Conservation (phyloP, 306 rosid species). For the Pterocarpus macrocarpus region DNA sequence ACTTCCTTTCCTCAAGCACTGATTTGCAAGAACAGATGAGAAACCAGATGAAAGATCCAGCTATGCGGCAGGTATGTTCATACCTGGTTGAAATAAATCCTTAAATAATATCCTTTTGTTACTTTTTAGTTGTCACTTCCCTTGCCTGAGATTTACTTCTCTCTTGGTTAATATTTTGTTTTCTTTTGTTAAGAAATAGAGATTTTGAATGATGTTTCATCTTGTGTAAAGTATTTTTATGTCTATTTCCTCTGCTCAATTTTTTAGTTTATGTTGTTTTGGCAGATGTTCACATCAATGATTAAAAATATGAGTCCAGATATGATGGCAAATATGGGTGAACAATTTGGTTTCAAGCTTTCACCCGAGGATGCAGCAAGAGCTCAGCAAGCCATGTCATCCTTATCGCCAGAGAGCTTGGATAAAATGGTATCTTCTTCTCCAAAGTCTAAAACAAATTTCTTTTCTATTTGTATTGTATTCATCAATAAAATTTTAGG, state of each 20-base stretch:
- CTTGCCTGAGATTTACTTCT: constrained; percentile 18
- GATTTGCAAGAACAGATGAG: constrained; percentile 96
- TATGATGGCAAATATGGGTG: constrained; percentile 94
- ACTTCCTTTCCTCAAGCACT: constrained; percentile 71
- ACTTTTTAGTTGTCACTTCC: constrained; percentile 25
- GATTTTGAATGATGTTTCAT: neutral
- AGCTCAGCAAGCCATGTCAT: constrained; percentile 91
- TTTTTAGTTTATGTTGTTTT: constrained; percentile 44
- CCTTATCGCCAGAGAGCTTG: constrained; percentile 82
- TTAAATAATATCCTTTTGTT: neutral
- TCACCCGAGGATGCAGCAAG: constrained; percentile 87
- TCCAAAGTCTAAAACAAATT: constrained; percentile 10
- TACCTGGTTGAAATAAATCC: constrained; percentile 28
- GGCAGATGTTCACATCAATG: constrained; percentile 95
- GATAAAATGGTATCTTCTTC: constrained; percentile 82
- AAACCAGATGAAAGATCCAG: constrained; percentile 97
- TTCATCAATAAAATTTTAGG: constrained; percentile 17
- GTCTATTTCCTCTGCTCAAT: neutral
- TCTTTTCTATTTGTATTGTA: neutral
- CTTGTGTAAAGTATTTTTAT: constrained; percentile 18
- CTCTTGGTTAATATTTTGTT: constrained; percentile 19
- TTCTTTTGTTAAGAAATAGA: constrained; percentile 9
- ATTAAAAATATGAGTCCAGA: constrained; percentile 95
- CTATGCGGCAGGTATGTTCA: constrained; percentile 83
- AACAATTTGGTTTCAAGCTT: constrained; percentile 90